phyloP scores from a whole-genome alignment of 2,329 filamentous ascomycete genomes.

The Fusarium sp. region DNA sequence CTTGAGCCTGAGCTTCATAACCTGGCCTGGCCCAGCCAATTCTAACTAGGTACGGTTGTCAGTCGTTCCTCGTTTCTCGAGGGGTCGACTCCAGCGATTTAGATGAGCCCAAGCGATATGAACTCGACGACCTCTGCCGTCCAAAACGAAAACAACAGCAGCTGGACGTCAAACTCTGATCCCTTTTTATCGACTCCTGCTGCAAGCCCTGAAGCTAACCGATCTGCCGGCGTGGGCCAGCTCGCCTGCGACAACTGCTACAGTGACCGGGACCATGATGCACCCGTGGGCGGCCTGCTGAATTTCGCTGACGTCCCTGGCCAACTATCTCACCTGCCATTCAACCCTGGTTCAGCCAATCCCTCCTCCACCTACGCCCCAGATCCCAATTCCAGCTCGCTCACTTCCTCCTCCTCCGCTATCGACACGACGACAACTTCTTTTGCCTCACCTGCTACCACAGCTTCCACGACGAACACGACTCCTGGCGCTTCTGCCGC shows the following conservation, averaged over 20 bases:
- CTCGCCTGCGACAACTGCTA: conserved; percentile 35
- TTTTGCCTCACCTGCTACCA: conserved; percentile 35
- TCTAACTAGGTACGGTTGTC: conserved; percentile 23
- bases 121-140: conserved; percentile 47
- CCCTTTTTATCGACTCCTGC: conserved; percentile 34
- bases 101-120: conserved; percentile 46
- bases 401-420: conserved; percentile 41
- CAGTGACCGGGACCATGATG: conserved; percentile 49
- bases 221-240: conserved; percentile 40
- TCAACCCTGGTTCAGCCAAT: conserved; percentile 50
- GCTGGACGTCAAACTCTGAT: conserved; percentile 25
- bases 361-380: conserved; percentile 46
- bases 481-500: conserved; percentile 42
- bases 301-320: conserved; percentile 51
- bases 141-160: conserved; percentile 26
- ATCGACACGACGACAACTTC: conserved; percentile 45
- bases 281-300: conserved; percentile 46
- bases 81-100: conserved; percentile 43
- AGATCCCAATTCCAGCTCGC: conserved; percentile 46
- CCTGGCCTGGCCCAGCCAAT: conserved; percentile 33
- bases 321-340: conserved; percentile 48
- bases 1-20: conserved; percentile 33
- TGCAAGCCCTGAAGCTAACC: conserved; percentile 33
- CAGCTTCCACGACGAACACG: conserved; percentile 27
- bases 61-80: conserved; percentile 34